Evolutionary conservation across 352 stramenopile species (phyloP).

Genomic region (Globisporangium heterothallicum): DNA sequence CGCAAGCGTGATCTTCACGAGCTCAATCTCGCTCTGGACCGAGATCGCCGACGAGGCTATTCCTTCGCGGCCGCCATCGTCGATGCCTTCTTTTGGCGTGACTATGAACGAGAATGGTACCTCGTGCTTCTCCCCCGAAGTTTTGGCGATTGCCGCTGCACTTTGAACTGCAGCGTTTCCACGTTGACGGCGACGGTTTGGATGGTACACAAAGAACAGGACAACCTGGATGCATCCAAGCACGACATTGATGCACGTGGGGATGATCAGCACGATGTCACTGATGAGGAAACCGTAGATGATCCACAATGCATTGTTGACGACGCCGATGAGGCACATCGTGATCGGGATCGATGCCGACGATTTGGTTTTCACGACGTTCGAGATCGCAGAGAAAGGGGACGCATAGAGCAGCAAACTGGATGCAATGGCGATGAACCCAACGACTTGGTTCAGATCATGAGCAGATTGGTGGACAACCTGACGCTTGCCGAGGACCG

Average conservation of each 20-base stretch:
- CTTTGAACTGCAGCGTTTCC: background rate
- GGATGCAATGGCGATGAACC: constrained; percentile 41
- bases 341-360: constrained; percentile 52
- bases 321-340: constrained; percentile 52
- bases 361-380: constrained; percentile 46
- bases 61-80: background rate
- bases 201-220: constrained; percentile 57
- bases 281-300: constrained; percentile 50
- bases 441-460: constrained; percentile 26
- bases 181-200: constrained; percentile 11
- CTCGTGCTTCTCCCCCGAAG: constrained; percentile 5
- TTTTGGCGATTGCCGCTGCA: constrained; percentile 4
- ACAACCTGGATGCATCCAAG: constrained; percentile 47
- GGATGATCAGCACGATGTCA: constrained; percentile 56
- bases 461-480: constrained; percentile 22
- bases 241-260: constrained; percentile 37
- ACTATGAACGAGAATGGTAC: constrained; percentile 8
- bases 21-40: constrained; percentile 18
- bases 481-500: constrained; percentile 30
- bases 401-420: constrained; percentile 65
- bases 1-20: constrained; percentile 31
- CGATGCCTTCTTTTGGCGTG: constrained; percentile 2
- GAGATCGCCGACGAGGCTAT: background rate
- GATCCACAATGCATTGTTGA: constrained; percentile 77
- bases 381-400: constrained; percentile 47